Evolutionary conservation across 2,329 filamentous ascomycete species (phyloP).

Genomic region (Metarhizium guizhouense): DNA sequence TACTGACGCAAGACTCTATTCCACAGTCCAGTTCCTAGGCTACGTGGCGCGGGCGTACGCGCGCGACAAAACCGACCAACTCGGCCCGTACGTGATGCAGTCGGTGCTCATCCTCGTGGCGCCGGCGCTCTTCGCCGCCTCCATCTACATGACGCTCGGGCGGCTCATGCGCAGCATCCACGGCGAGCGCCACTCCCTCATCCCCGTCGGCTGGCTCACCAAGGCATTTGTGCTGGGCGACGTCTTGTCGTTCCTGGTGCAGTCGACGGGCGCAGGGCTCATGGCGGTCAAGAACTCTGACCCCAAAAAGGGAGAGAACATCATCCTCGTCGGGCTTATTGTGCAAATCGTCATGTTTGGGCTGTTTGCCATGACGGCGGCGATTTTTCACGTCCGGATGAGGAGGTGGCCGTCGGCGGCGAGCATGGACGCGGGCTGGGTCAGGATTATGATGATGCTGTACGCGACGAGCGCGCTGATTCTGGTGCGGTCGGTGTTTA

Average conservation of each 20-base stretch:
- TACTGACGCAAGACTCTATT: too few species aligned
- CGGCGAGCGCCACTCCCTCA: constrained; percentile 23
- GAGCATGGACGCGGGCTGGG: constrained; percentile 19
- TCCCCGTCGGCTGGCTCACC: constrained; percentile 34
- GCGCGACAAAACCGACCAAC: constrained; percentile 17
- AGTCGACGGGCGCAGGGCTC: constrained; percentile 33
- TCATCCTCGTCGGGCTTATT: constrained; percentile 47
- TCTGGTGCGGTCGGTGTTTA: constrained; percentile 33
- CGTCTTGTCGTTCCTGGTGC: constrained; percentile 41
- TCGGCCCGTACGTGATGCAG: constrained; percentile 33
- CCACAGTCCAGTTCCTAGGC: constrained; percentile 34
- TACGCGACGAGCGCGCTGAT: constrained; percentile 30
- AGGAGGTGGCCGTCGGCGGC: constrained; percentile 10
- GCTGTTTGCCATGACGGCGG: constrained; percentile 40
- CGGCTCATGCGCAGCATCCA: constrained; percentile 31
- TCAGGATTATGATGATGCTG: constrained; percentile 24
- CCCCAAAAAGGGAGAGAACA: constrained; percentile 31
- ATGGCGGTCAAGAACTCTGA: constrained; percentile 16
- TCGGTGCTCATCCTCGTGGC: constrained; percentile 35
- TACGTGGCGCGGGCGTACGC: constrained; percentile 25
- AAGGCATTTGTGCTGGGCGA: constrained; percentile 47
- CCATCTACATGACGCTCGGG: constrained; percentile 42
- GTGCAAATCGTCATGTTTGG: constrained; percentile 50
- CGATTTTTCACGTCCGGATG: constrained; percentile 37
- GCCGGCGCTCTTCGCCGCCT: constrained; percentile 38